Percentiles rank a stretch among this genome's conserved stretches.
phyloP scores from a whole-genome alignment of 441 rosid species.

The Erysimum pusillum region DNA sequence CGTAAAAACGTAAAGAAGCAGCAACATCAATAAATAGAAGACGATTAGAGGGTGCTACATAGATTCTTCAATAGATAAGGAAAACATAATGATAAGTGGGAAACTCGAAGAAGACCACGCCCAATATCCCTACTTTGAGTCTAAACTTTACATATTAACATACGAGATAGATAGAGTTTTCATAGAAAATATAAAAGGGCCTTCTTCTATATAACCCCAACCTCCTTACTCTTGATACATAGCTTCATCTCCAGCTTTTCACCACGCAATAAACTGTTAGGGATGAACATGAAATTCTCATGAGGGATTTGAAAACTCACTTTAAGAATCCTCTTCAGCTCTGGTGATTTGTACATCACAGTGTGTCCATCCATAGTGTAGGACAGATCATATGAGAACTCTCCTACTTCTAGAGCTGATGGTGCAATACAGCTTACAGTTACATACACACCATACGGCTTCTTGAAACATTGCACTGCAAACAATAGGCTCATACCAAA shows the following conservation, averaged over 20 bases:
- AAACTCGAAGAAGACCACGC: too few species aligned
- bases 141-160: too few species aligned
- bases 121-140: too few species aligned
- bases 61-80: too few species aligned
- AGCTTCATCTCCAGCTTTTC: neutral
- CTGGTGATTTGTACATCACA: neutral
- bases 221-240: neutral
- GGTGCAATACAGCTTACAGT: slow-evolving; percentile 23
- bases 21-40: too few species aligned
- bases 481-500: neutral
- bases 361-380: slow-evolving; percentile 14
- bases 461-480: slow-evolving; percentile 6
- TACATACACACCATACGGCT: slow-evolving; percentile 8
- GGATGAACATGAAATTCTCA: slow-evolving; percentile 14
- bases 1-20: too few species aligned
- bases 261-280: neutral
- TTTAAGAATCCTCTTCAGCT: slow-evolving; percentile 9
- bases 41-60: too few species aligned
- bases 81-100: too few species aligned
- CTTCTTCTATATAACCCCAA: too few species aligned
- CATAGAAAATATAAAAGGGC: too few species aligned
- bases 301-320: slow-evolving; percentile 1
- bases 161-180: too few species aligned
- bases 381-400: neutral
- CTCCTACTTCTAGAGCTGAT: neutral